Percentiles rank a stretch among this genome's conserved stretches.
Conservation (phyloP, 805 yeast species). For the Zygosaccharomyces siamensis region DNA sequence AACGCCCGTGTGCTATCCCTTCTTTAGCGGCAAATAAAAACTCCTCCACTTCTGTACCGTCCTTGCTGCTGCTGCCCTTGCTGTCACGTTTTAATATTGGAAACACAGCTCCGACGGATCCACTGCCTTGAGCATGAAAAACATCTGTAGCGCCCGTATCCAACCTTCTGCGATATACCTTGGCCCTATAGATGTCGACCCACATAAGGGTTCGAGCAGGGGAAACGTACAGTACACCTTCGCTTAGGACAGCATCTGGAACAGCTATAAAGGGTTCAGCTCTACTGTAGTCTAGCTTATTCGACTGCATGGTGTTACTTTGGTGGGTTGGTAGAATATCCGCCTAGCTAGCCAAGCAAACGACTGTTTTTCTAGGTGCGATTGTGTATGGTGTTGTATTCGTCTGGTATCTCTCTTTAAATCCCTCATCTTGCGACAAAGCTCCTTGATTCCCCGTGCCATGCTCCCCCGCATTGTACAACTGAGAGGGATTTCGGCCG, state of each 20-base stretch:
- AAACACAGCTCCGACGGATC: constrained; percentile 66
- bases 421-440: too few relatives aligned
- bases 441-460: too few relatives aligned
- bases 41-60: constrained; percentile 34
- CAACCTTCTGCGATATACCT: constrained; percentile 34
- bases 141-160: constrained; percentile 16
- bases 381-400: too few relatives aligned
- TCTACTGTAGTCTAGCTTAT: constrained; percentile 8
- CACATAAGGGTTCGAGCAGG: constrained; percentile 46
- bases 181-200: constrained; percentile 40
- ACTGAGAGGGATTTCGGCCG: too few relatives aligned
- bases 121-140: constrained; percentile 9
- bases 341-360: too few relatives aligned
- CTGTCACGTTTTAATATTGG: constrained; percentile 41
- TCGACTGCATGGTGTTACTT: neutral
- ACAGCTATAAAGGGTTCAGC: constrained; percentile 21
- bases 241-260: constrained; percentile 43
- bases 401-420: too few relatives aligned
- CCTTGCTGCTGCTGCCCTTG: neutral
- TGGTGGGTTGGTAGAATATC: too few relatives aligned
- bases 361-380: too few relatives aligned
- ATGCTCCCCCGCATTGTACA: too few relatives aligned
- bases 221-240: constrained; percentile 61
- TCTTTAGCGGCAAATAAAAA: constrained; percentile 57
- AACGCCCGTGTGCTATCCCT: constrained; percentile 58